Base-by-base conservation (phyloP, 768 basidiomycete genomes). In the Zangia roseola region DNA sequence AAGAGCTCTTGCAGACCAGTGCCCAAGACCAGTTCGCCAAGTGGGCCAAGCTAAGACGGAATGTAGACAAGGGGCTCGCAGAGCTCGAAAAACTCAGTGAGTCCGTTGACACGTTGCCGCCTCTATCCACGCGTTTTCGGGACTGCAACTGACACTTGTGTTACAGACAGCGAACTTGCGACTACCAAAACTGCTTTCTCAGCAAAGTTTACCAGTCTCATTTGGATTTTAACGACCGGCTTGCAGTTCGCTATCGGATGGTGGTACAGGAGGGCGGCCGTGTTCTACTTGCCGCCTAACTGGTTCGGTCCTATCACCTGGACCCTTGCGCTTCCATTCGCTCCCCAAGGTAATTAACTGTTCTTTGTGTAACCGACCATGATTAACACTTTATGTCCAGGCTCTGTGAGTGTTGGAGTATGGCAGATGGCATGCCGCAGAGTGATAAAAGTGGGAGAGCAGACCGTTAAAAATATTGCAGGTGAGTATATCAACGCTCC, bases 1-100 rank as follows among this genome's bases (percentile, higher is more conserved):
- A 87, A 21, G 92, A 97, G 64, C 82, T 98, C 4, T 68, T 87
- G 54, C 83, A 84, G 64, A 98, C 94, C 28, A 93, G 90, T 59
- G 89, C 93, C 16, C 97, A 98, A 65, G 94, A 97, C 63, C 91
- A 98, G 62, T 99, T 99, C 65, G 91, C 94, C 17, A 97, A 93
- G 71, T 98, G 97, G 95, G 95, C 95, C 40, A 94, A 93, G 72
- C 71, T 98, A 63, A 74, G 89, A 59, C 72, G 97, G 56, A 91
- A 80, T 57, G 82, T 97, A 38, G 95, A 98, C 73, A 97, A 95
- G 69, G 91, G 88, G 17, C 69, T 97, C 16, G 80, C 83, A 34
- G 94, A 99, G 47, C 76, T 98, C 4, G 94, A 98, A 73, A 88
- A 86, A 68, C 77, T 93, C 53, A 98, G 94, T 97, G 69, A 66